Percentiles rank a stretch among this genome's conserved stretches.
Evolutionary conservation across 495 filamentous ascomycete genomes (phyloP).

Genomic region (Penicillium ucsense): DNA sequence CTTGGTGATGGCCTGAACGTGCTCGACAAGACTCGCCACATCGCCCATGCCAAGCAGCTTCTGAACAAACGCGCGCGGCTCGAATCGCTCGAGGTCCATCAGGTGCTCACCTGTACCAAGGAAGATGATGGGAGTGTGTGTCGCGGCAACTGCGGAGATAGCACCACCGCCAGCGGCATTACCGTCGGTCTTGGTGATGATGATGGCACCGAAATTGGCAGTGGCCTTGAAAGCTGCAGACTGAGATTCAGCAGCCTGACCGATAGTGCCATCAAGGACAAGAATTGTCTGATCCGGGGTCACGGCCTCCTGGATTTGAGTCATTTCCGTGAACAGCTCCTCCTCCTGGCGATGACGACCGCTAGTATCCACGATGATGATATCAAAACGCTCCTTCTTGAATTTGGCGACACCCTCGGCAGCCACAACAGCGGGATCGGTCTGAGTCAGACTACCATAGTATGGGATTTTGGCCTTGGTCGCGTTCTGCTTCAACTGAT

Average conservation of each 20-base stretch:
- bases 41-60: slow-evolving; percentile 97
- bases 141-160: slow-evolving; percentile 96
- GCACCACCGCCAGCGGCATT: slow-evolving; percentile 92
- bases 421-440: slow-evolving; percentile 87
- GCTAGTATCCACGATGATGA: slow-evolving; percentile 97
- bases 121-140: slow-evolving; percentile 93
- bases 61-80: slow-evolving; percentile 78
- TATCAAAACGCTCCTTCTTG: slow-evolving; percentile 96
- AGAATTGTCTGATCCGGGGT: slow-evolving; percentile 96
- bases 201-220: slow-evolving; percentile 95
- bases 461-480: slow-evolving; percentile 99
- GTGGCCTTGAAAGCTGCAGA: slow-evolving; percentile 95
- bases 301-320: slow-evolving; percentile 87
- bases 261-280: slow-evolving; percentile 93
- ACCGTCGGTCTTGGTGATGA: slow-evolving; percentile 97
- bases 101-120: slow-evolving; percentile 96
- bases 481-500: slow-evolving; percentile 97
- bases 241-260: slow-evolving; percentile 90
- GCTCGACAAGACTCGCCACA: slow-evolving; percentile 89
- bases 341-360: slow-evolving; percentile 91
- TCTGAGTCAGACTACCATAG: slow-evolving; percentile 91
- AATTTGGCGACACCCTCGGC: slow-evolving; percentile 95
- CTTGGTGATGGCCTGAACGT: slow-evolving; percentile 92
- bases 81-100: slow-evolving; percentile 88
- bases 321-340: slow-evolving; percentile 95